Percentiles rank a stretch among this genome's conserved stretches.
Conservation (phyloP, 2,329 filamentous ascomycete genomes). For the Keithomyces neogunnii region DNA sequence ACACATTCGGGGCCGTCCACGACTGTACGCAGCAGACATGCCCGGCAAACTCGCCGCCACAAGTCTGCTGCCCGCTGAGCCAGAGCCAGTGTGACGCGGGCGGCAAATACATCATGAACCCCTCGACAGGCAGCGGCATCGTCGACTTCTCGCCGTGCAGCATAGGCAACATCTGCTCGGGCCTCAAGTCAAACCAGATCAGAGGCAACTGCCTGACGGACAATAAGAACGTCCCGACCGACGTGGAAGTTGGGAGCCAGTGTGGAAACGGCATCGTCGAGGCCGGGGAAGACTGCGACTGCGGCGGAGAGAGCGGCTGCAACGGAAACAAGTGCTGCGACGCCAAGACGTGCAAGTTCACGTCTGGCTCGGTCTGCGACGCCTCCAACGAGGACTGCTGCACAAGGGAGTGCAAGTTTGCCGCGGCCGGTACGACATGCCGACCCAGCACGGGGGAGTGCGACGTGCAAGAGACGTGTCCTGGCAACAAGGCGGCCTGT, state of each 20-base stretch:
- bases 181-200: constrained; percentile 66
- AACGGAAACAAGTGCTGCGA: constrained; percentile 75
- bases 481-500: constrained; percentile 63
- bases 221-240: constrained; percentile 75
- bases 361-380: constrained; percentile 66
- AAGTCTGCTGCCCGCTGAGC: constrained; percentile 73
- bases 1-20: constrained; percentile 93
- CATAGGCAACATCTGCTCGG: constrained; percentile 89
- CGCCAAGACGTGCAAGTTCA: constrained; percentile 79
- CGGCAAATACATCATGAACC: constrained; percentile 91
- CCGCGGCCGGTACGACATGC: constrained; percentile 63
- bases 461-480: constrained; percentile 78
- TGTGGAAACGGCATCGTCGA: constrained; percentile 98
- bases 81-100: constrained; percentile 61
- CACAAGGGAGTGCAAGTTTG: constrained; percentile 56
- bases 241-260: constrained; percentile 72
- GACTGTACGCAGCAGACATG: constrained; percentile 74
- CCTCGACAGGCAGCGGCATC: constrained; percentile 67
- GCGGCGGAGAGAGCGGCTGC: constrained; percentile 69
- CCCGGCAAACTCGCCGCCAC: constrained; percentile 43
- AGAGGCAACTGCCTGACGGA: constrained; percentile 68
- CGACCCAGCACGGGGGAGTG: constrained; percentile 71
- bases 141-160: constrained; percentile 78
- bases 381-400: constrained; percentile 78
- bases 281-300: constrained; percentile 89